Evolutionary conservation across 106 monocot genomes (phyloP).

Genomic region (Amphibolis antarctica): DNA sequence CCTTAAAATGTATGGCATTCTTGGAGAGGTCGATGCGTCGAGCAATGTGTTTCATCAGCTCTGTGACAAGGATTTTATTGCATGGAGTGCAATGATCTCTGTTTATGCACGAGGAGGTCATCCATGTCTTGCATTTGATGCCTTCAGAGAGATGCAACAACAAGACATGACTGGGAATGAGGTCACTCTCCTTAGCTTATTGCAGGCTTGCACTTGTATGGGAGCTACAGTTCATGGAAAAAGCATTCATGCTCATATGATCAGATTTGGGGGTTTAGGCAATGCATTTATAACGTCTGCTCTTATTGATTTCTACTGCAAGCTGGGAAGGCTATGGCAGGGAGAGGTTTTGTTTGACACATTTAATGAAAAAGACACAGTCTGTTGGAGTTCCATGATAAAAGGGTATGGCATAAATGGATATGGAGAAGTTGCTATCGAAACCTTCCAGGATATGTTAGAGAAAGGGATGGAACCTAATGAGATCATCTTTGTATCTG

Average conservation of each 20-base stretch:
- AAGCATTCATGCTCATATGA: constrained; percentile 34
- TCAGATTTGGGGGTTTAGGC: constrained; percentile 8
- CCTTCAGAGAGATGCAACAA: constrained; percentile 29
- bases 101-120: constrained; percentile 14
- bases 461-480: constrained; percentile 34
- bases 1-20: constrained; percentile 34
- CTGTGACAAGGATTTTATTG: constrained; percentile 22
- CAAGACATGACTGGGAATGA: constrained; percentile 25
- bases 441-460: constrained; percentile 29
- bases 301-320: constrained; percentile 50
- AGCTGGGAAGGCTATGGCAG: constrained; percentile 29
- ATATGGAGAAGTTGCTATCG: constrained; percentile 25
- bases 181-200: constrained; percentile 35
- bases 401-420: constrained; percentile 53
- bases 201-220: constrained; percentile 36
- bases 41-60: constrained; percentile 25
- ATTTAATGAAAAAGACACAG: constrained; percentile 22
- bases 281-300: constrained; percentile 24
- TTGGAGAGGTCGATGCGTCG: constrained; percentile 19
- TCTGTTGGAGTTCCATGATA: constrained; percentile 58
- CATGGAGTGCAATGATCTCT: constrained; percentile 48
- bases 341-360: constrained; percentile 32
- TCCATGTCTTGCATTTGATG: constrained; percentile 29
- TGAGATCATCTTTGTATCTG: constrained; percentile 29
- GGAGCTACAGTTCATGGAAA: constrained; percentile 22